Conservation (phyloP, 768 basidiomycete genomes). For the Termitomyces bulborhizus region DNA sequence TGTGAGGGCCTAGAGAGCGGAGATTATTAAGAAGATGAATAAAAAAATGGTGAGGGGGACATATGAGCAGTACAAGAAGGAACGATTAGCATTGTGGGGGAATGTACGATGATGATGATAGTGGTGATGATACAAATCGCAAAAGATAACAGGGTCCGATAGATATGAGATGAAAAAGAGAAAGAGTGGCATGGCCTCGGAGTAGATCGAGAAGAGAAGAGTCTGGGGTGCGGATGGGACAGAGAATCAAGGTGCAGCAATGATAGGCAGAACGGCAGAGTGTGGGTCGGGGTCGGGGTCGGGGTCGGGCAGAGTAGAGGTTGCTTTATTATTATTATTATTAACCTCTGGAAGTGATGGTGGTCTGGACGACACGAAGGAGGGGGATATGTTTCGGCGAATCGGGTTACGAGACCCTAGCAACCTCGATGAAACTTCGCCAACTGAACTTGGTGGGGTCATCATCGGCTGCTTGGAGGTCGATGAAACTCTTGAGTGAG, state of each 20-base stretch:
- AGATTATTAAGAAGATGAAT: background rate
- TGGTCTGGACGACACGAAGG: background rate
- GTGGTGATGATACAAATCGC: background rate
- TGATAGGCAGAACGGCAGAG: too few species aligned
- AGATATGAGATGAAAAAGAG: background rate
- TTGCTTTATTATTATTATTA: too few species aligned
- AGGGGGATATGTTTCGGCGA: too few species aligned
- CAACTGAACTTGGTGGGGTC: constrained; percentile 46
- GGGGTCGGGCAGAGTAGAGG: background rate
- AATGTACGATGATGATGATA: background rate
- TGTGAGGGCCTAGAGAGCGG: background rate
- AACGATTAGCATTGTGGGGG: too few species aligned
- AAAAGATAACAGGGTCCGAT: background rate
- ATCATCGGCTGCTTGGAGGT: constrained; percentile 36
- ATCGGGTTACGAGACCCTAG: constrained; percentile 23
- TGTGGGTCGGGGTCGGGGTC: too few species aligned
- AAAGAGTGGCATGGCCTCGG: too few species aligned
- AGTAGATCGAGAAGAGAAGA: background rate
- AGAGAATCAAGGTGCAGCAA: too few species aligned
- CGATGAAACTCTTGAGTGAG: constrained; percentile 59
- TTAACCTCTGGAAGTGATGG: too few species aligned
- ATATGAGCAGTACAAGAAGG: too few species aligned
- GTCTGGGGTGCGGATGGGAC: too few species aligned
- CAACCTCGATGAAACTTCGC: constrained; percentile 61
- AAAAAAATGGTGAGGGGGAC: too few species aligned